Conservation (phyloP, 1,284 basidiomycete genomes). For the Ustilago nuda region DNA sequence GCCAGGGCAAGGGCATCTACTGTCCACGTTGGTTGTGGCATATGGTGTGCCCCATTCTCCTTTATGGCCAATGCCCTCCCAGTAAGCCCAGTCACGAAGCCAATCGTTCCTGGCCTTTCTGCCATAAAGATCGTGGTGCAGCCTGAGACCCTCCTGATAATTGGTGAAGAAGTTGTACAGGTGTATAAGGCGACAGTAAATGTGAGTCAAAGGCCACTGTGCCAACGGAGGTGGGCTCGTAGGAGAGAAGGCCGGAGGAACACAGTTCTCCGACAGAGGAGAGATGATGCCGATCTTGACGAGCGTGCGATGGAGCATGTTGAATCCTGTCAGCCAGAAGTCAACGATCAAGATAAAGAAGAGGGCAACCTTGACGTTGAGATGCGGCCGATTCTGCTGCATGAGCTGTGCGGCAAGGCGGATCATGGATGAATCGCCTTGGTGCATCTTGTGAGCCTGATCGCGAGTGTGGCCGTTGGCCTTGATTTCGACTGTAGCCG, state of each 20-base stretch:
- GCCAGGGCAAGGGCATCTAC: slow-evolving; percentile 41
- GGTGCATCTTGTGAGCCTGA: slow-evolving; percentile 26
- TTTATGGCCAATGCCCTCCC: slow-evolving; percentile 41
- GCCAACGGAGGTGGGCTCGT: slow-evolving; percentile 40
- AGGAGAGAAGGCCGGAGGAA: slow-evolving; percentile 42
- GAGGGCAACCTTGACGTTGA: slow-evolving; percentile 31
- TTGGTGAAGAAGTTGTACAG: slow-evolving; percentile 30
- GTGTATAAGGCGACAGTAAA: slow-evolving; percentile 44
- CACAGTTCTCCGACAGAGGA: slow-evolving; percentile 24
- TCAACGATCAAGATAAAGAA: slow-evolving; percentile 36
- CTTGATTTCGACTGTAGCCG: neutral
- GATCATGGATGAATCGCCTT: slow-evolving; percentile 32
- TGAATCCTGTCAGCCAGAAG: slow-evolving; percentile 30
- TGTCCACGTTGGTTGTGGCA: slow-evolving; percentile 31
- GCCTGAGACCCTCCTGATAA: slow-evolving; percentile 26
- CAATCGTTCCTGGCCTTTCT: slow-evolving; percentile 43
- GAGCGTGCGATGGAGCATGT: slow-evolving; percentile 32
- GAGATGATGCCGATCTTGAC: slow-evolving; percentile 31
- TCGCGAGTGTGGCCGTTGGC: slow-evolving; percentile 19
- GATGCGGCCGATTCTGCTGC: slow-evolving; percentile 34
- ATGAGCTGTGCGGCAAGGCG: slow-evolving; percentile 36
- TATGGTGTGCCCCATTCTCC: slow-evolving; percentile 40
- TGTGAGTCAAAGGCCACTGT: slow-evolving; percentile 38
- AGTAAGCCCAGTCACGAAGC: slow-evolving; percentile 47
- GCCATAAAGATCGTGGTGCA: slow-evolving; percentile 36